Percentiles rank a stretch among this genome's conserved stretches.
Evolutionary conservation across 2,329 filamentous ascomycete genomes (phyloP).

Genomic region (Blastomyces percursus): DNA sequence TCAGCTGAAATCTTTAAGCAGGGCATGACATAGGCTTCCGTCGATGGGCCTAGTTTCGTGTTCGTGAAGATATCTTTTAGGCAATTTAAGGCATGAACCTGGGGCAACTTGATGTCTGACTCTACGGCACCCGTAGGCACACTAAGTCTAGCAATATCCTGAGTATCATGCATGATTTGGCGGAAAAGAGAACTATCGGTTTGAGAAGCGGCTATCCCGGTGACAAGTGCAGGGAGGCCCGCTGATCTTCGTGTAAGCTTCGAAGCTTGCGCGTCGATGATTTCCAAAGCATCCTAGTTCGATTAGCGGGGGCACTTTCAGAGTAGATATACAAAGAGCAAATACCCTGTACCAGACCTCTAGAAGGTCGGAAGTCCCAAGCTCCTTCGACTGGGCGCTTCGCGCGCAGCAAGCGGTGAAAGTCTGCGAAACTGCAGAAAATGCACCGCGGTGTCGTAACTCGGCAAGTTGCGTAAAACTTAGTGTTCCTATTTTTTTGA

Average conservation of each 20-base stretch:
- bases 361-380: slow-evolving; percentile 41
- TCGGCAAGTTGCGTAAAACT: slow-evolving; percentile 74
- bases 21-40: slow-evolving; percentile 61
- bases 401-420: slow-evolving; percentile 70
- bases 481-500: slow-evolving; percentile 57
- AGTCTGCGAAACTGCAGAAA: slow-evolving; percentile 82
- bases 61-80: slow-evolving; percentile 86
- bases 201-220: slow-evolving; percentile 57
- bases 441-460: slow-evolving; percentile 80
- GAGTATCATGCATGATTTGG: slow-evolving; percentile 33
- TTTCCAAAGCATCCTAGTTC: slow-evolving; percentile 45
- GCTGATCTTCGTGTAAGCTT: slow-evolving; percentile 81
- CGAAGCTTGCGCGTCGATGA: slow-evolving; percentile 63
- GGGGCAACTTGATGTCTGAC: slow-evolving; percentile 52
- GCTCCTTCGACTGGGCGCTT: slow-evolving; percentile 43
- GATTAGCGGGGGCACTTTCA: slow-evolving; percentile 14
- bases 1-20: slow-evolving; percentile 69
- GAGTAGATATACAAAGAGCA: background rate
- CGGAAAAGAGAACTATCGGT: slow-evolving; percentile 42
- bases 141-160: slow-evolving; percentile 15
- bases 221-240: slow-evolving; percentile 77
- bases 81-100: slow-evolving; percentile 92
- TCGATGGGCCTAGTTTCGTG: slow-evolving; percentile 59
- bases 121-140: slow-evolving; percentile 26
- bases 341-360: slow-evolving; percentile 59